Base-by-base conservation (phyloP, 345 rosid genomes). In the Heritiera littoralis region DNA sequence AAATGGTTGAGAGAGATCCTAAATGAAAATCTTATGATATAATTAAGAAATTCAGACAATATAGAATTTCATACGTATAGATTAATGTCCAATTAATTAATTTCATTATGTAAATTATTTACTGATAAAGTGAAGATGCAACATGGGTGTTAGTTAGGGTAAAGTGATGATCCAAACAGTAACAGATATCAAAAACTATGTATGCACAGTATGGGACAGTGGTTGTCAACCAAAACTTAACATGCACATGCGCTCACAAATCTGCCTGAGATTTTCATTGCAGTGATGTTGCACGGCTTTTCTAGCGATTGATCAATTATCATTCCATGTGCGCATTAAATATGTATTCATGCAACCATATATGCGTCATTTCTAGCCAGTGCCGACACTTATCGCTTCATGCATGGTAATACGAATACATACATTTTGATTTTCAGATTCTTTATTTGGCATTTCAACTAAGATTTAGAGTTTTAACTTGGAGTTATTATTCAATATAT, bases 281-380 rank as follows among this genome's bases (percentile, higher is more conserved):
- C 58, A 48, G 13, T 51, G 45, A 71, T 49, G 2, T 32, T 51
- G 43, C 30, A 28, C 30, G 59, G 20, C 59, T 28, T 71, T 49
- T 35, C 38, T 23, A 13, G 38, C 51, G 1, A 10, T 30, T 51
- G 41, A 28, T 32, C 38, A 35, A 35, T 35, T 45, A 49, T 51
- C 60, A 30, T 32, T 35, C 8, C 76, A 72, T 72, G 76, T 72
- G 61, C 43, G 46, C 46, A 72, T 51, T 51, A 30, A 72, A 52
- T 51, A 72, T 17, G 2, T 32, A 6, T 66, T 66, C 48, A 38
- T 17, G 49, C 28, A 15, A 35, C 45, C 46, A 38, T 0, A 32
- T 20, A 48, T 51, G 15, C n/a, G 13, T 64, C 15, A 32, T 64
- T 12, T 32, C n/a, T 64, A 8, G 43, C 7, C n/a, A 12, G n/a